Percentiles rank a stretch among this genome's conserved stretches.
Conservation (phyloP, 192 early-diverging fungal species). For the Coemansia sp. region DNA sequence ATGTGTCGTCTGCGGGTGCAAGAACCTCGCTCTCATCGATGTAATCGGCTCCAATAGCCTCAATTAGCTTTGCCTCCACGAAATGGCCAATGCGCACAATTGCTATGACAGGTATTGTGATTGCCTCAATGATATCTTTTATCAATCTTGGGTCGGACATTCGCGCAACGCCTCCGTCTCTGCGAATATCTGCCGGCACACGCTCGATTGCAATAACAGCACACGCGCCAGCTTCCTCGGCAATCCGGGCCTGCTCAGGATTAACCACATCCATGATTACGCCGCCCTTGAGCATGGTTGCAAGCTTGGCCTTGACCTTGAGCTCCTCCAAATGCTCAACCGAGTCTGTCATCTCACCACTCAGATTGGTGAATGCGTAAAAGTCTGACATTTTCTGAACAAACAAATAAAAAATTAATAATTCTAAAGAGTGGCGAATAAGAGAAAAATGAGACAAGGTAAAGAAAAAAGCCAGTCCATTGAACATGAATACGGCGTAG, state of each 20-base stretch:
- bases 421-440: neutral
- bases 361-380: slow-evolving; percentile 64
- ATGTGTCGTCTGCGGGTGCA: slow-evolving; percentile 90
- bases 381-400: slow-evolving; percentile 35
- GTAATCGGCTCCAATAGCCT: slow-evolving; percentile 89
- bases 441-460: neutral
- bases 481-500: too few relatives aligned
- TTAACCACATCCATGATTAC: slow-evolving; percentile 99
- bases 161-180: slow-evolving; percentile 92
- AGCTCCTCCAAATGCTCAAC: slow-evolving; percentile 51
- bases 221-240: slow-evolving; percentile 94
- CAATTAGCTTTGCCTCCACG: slow-evolving; percentile 97
- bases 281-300: slow-evolving; percentile 98
- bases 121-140: slow-evolving; percentile 91
- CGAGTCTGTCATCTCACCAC: slow-evolving; percentile 19
- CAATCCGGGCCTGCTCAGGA: slow-evolving; percentile 96
- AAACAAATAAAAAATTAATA: neutral
- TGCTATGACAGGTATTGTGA: slow-evolving; percentile 99
- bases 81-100: slow-evolving; percentile 98
- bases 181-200: slow-evolving; percentile 98
- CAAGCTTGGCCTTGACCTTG: slow-evolving; percentile 93
- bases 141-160: slow-evolving; percentile 99
- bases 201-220: slow-evolving; percentile 98
- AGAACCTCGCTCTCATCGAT: slow-evolving; percentile 98
- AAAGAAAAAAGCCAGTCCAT: neutral